phyloP scores from a whole-genome alignment of 2,329 filamentous ascomycete species.

The Ophiostoma montium region DNA sequence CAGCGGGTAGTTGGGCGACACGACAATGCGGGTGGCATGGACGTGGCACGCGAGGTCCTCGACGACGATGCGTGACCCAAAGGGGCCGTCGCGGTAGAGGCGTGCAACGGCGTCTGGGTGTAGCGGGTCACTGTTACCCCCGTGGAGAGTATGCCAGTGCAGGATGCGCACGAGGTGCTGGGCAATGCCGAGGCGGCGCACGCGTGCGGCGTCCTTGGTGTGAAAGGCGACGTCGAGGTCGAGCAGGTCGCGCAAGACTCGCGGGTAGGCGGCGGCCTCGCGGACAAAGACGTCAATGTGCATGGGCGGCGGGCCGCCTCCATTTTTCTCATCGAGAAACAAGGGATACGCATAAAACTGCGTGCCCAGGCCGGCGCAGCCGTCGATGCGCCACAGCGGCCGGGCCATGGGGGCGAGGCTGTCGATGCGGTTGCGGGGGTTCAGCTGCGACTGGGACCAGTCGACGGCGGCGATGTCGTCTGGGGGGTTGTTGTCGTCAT shows the following conservation, averaged over 20 bases:
- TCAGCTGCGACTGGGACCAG: slow-evolving; percentile 38
- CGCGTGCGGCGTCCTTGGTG: slow-evolving; percentile 33
- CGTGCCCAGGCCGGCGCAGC: slow-evolving; percentile 40
- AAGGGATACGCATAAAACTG: slow-evolving; percentile 43
- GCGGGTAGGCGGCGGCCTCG: slow-evolving; percentile 24
- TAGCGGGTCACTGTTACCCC: slow-evolving; percentile 16
- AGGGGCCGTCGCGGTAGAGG: slow-evolving; percentile 34
- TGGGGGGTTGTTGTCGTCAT: not conserved
- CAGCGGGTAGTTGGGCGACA: slow-evolving; percentile 37
- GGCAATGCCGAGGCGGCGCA: slow-evolving; percentile 36
- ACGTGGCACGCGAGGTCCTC: slow-evolving; percentile 34
- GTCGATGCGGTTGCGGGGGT: slow-evolving; percentile 47
- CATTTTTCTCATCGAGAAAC: no score
- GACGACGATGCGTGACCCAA: slow-evolving; percentile 43
- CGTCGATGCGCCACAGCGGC: slow-evolving; percentile 44
- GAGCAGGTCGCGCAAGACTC: slow-evolving; percentile 30
- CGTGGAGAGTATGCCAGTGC: slow-evolving; percentile 36
- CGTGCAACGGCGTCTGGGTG: slow-evolving; percentile 17
- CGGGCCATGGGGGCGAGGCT: slow-evolving; percentile 31
- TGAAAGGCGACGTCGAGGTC: slow-evolving; percentile 40
- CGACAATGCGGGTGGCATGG: slow-evolving; percentile 28
- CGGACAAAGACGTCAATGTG: slow-evolving; percentile 45
- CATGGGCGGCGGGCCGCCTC: slow-evolving; percentile 30
- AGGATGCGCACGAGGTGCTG: slow-evolving; percentile 40
- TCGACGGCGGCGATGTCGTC: not conserved